A percentile compares a stretch with the other conserved stretches of the same genome.
Evolutionary conservation across 257 asterid genomes (phyloP).

Genomic region (Gardenia jasminoides): DNA sequence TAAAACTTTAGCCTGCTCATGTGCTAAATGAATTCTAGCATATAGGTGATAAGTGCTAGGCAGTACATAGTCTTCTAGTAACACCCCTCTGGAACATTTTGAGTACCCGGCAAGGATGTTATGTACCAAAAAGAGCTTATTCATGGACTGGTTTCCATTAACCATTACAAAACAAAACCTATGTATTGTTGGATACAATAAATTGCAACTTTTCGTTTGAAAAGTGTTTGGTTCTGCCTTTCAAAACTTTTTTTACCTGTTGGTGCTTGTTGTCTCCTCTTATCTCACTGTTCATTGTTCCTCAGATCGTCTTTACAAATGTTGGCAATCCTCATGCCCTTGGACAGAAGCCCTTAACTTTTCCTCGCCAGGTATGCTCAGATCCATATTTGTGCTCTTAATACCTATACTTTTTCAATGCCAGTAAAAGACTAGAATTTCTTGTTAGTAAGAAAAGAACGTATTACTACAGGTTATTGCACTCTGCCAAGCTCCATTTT

Average conservation of each 20-base stretch:
- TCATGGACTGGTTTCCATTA: not conserved
- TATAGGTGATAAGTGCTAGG: not conserved
- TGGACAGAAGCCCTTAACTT: conserved; percentile 91
- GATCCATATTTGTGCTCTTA: not conserved
- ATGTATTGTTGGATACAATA: not conserved
- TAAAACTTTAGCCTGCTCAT: not conserved
- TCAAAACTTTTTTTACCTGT: not conserved
- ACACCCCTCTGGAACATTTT: not conserved
- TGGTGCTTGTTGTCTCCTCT: not conserved
- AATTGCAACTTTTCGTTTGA: not conserved
- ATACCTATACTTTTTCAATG: not conserved
- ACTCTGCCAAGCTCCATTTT: conserved; percentile 98
- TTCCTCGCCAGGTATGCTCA: conserved; percentile 86
- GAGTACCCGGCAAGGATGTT: not conserved
- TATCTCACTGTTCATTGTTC: conserved; percentile 4
- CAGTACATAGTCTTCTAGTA: not conserved
- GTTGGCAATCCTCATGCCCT: conserved; percentile 97
- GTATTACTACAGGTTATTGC: conserved; percentile 68
- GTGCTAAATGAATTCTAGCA: not conserved
- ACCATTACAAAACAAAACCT: not conserved
- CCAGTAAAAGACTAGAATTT: conserved; percentile 1
- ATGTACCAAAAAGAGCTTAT: not conserved
- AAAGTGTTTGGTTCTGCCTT: not conserved
- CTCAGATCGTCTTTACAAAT: conserved; percentile 87
- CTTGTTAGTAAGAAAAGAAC: conserved; percentile 13